Evolutionary conservation across 2,329 filamentous ascomycete species (phyloP).

Genomic region (Penicillium decumbens): DNA sequence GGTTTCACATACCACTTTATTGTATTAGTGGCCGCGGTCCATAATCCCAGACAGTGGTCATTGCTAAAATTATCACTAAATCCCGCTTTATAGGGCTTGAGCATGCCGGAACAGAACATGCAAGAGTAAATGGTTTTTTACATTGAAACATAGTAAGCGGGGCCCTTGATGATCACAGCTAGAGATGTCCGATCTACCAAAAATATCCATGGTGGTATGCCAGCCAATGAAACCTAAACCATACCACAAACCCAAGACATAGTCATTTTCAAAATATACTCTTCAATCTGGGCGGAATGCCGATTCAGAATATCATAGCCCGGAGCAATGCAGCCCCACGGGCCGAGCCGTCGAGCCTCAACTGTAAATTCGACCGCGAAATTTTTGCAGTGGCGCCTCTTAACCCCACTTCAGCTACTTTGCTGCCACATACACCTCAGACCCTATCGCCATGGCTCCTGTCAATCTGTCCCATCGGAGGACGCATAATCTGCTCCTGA

Average conservation of each 20-base stretch:
- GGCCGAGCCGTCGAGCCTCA: constrained; percentile 35
- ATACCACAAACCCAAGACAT: not conserved
- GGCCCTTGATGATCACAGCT: not conserved
- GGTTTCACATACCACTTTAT: not conserved
- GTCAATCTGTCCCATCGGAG: constrained; percentile 57
- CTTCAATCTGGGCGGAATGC: not conserved
- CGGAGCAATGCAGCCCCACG: constrained; percentile 11
- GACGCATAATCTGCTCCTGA: constrained; percentile 76
- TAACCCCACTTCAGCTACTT: constrained; percentile 21
- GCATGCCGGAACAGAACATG: not conserved
- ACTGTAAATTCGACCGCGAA: constrained; percentile 25
- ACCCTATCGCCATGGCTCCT: constrained; percentile 30
- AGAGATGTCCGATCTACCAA: not conserved
- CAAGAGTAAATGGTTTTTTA: not conserved
- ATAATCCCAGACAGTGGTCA: not conserved
- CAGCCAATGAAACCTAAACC: not conserved
- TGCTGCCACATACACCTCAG: constrained; percentile 1
- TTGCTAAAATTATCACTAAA: not conserved
- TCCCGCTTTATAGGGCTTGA: not conserved
- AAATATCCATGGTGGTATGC: not conserved
- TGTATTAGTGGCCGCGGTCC: not conserved
- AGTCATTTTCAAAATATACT: not conserved
- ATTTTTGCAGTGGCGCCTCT: constrained; percentile 23
- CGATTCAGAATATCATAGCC: not conserved
- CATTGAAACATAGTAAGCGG: not conserved